These are phyloP conservation scores for Podaxis rugospora DNA, from an alignment of 768 basidiomycete genomes.

Conservation along the genomic window DNA sequence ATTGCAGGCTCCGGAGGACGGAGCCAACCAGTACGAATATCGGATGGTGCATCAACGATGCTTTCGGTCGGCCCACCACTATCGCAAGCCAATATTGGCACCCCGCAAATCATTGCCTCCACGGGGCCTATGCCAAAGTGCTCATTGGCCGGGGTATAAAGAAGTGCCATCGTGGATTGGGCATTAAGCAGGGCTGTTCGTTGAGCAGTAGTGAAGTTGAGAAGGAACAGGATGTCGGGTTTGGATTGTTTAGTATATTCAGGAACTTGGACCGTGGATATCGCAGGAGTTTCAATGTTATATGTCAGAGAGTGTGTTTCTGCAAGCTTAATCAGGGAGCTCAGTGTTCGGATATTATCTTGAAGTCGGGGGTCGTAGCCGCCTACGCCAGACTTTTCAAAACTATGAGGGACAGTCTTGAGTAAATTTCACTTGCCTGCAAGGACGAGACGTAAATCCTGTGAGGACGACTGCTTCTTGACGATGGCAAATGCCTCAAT, in stretches of 20 bases:
- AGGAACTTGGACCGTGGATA: conserved; percentile 25
- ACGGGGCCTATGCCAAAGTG: conserved; percentile 97
- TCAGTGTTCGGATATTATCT: conserved; percentile 76
- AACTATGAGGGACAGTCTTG: neutral
- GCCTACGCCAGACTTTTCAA: conserved; percentile 36
- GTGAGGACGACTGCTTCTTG: conserved; percentile 21
- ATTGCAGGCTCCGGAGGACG: conserved; percentile 50
- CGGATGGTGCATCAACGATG: conserved; percentile 34
- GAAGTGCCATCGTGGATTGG: conserved; percentile 61
- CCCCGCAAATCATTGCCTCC: conserved; percentile 89
- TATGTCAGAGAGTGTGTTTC: conserved; percentile 53
- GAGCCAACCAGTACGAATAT: conserved; percentile 75
- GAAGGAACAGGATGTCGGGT: conserved; percentile 79
- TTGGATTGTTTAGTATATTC: conserved; percentile 13
- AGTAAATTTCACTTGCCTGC: conserved; percentile 48
- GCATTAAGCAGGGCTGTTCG: conserved; percentile 75
- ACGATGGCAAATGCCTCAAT: conserved; percentile 71
- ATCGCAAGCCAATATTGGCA: conserved; percentile 86
- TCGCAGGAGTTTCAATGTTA: conserved; percentile 46
- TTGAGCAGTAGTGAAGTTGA: conserved; percentile 85
- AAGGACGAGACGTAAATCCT: conserved; percentile 64
- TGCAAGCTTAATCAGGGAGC: conserved; percentile 54
- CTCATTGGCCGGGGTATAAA: conserved; percentile 94
- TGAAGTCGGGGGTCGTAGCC: conserved; percentile 87
- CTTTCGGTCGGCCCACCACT: conserved; percentile 92